Evolutionary conservation across 2,329 filamentous ascomycete species (phyloP).

Genomic region (Phyllosticta citribraziliensis): DNA sequence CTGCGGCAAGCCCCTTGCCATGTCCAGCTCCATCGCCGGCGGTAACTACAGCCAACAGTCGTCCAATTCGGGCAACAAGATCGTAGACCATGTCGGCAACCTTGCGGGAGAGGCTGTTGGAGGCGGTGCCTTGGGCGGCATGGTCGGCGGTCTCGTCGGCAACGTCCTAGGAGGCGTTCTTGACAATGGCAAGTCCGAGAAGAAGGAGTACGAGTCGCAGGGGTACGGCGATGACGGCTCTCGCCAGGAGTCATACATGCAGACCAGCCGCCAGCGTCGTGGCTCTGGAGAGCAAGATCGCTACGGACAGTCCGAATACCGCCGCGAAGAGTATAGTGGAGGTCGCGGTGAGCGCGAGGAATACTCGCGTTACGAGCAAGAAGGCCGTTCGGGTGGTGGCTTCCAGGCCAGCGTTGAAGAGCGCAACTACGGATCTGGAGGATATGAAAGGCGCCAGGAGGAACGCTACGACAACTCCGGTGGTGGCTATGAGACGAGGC

Average conservation of each 20-base stretch:
- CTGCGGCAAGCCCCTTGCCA: constrained; percentile 68
- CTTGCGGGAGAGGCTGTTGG: constrained; percentile 51
- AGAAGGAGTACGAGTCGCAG: constrained; percentile 43
- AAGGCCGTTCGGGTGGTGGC: constrained; percentile 41
- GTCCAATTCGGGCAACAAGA: constrained; percentile 15
- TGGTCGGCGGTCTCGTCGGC: constrained; percentile 59
- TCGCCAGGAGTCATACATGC: constrained; percentile 50
- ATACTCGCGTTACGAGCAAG: constrained; percentile 51
- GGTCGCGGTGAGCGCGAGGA: constrained; percentile 47
- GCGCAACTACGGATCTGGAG: constrained; percentile 35
- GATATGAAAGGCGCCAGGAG: constrained; percentile 51
- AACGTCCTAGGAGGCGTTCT: constrained; percentile 53
- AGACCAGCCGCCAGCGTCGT: constrained; percentile 46
- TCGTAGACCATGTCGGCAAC: constrained; percentile 35
- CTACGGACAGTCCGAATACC: constrained; percentile 53
- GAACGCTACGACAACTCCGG: constrained; percentile 37
- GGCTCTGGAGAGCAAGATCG: constrained; percentile 30
- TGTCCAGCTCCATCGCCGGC: constrained; percentile 40
- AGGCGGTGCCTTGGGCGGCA: constrained; percentile 56
- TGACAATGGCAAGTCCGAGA: constrained; percentile 38
- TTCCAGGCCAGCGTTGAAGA: constrained; percentile 52
- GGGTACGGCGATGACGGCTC: constrained; percentile 50
- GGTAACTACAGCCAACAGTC: constrained; percentile 32
- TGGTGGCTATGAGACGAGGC: constrained; percentile 29
- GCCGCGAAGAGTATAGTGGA: constrained; percentile 47